phyloP scores from a whole-genome alignment of 305 asterid genomes.

The Solanum aculeatissimum region DNA sequence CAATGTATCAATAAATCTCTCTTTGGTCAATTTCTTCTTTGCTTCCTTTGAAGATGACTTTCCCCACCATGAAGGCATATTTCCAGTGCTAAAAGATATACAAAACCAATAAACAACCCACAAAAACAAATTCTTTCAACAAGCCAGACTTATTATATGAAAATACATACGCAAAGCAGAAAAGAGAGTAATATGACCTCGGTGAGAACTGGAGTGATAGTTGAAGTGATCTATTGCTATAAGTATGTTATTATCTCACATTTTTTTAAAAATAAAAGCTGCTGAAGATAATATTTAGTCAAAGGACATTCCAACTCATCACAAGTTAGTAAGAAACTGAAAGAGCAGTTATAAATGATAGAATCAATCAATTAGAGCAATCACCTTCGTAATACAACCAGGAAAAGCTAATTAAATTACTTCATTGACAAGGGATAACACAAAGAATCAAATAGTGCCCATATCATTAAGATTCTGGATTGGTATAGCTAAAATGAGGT shows the following conservation, averaged over 20 bases:
- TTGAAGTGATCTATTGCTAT: neutral
- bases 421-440: neutral
- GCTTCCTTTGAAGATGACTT: conserved; percentile 80
- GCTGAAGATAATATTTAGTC: neutral
- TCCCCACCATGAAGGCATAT: conserved; percentile 91
- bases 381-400: neutral
- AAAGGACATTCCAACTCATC: neutral
- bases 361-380: neutral
- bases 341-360: neutral
- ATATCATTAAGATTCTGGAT: neutral
- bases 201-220: neutral
- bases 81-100: conserved; percentile 20
- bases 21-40: conserved; percentile 68
- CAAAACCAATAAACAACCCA: neutral
- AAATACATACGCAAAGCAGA: neutral
- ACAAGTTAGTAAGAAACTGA: neutral
- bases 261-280: neutral
- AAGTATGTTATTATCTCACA: neutral
- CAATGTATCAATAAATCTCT: conserved; percentile 66
- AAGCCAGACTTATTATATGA: neutral
- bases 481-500: neutral
- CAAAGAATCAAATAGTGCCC: neutral
- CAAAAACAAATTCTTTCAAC: neutral
- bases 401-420: neutral
- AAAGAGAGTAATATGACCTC: neutral